A percentile compares a stretch with the other conserved stretches of the same genome.
phyloP scores from a whole-genome alignment of 331 rosid species.

The Spiraea crenata region DNA sequence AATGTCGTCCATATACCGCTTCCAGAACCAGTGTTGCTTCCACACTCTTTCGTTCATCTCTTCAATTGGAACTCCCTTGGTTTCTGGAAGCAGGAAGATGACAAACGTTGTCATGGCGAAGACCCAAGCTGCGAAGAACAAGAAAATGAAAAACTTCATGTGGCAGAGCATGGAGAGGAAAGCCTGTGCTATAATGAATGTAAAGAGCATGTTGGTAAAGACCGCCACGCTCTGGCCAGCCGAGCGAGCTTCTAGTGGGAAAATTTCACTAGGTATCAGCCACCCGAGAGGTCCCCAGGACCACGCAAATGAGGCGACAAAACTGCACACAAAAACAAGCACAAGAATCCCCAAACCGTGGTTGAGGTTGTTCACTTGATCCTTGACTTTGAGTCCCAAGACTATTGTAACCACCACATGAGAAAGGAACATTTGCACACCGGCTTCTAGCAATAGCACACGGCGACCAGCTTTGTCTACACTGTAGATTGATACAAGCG shows the following conservation, averaged over 20 bases:
- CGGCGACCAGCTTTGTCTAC: conserved; percentile 76
- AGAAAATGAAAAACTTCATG: conserved; percentile 58
- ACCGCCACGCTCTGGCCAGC: conserved; percentile 67
- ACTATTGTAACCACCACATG: conserved; percentile 49
- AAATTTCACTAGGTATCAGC: conserved; percentile 71
- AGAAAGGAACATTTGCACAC: conserved; percentile 73
- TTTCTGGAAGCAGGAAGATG: conserved; percentile 51
- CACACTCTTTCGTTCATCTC: conserved; percentile 68
- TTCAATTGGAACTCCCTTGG: conserved; percentile 64
- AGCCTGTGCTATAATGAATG: conserved; percentile 60
- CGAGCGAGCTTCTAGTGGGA: conserved; percentile 58
- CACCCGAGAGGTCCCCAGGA: conserved; percentile 87
- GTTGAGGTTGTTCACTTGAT: conserved; percentile 29
- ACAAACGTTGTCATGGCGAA: conserved; percentile 49
- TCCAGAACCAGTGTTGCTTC: conserved; percentile 78
- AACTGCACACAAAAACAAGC: conserved; percentile 54
- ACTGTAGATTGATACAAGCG: conserved; percentile 46
- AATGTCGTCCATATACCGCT: conserved; percentile 38
- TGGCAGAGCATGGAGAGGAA: conserved; percentile 61
- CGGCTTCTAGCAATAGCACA: conserved; percentile 59
- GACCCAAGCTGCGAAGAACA: conserved; percentile 63
- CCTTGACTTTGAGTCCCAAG: conserved; percentile 40
- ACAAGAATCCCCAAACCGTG: conserved; percentile 50
- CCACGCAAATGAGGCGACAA: conserved; percentile 71
- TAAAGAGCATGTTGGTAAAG: conserved; percentile 56